Percentiles rank a stretch among this genome's conserved stretches.
phyloP scores from a whole-genome alignment of 495 filamentous ascomycete genomes.

The Astrothelium subdiscretum region DNA sequence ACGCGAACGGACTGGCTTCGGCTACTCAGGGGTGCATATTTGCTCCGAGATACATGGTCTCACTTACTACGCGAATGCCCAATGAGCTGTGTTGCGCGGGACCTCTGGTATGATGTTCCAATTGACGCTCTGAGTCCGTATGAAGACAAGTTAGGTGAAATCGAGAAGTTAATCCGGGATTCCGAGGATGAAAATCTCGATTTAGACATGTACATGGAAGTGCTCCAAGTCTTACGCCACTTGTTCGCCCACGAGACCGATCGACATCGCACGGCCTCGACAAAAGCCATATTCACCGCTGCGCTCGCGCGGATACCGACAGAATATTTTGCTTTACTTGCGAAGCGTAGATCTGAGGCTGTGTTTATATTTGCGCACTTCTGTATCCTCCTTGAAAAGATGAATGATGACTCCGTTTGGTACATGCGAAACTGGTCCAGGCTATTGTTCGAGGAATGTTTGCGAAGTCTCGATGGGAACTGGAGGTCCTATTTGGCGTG shows the following conservation, averaged over 20 bases:
- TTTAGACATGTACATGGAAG: background rate
- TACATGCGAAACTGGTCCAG: background rate
- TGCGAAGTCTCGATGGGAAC: background rate
- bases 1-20: background rate
- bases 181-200: background rate
- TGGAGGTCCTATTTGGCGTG: background rate
- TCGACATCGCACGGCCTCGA: background rate
- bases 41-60: background rate
- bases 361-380: background rate
- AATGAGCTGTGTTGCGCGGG: background rate
- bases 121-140: background rate
- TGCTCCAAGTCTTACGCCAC: background rate
- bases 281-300: background rate
- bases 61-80: background rate
- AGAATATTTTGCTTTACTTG: background rate
- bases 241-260: background rate
- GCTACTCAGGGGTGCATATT: background rate
- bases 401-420: slow-evolving; percentile 1
- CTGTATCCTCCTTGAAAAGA: background rate
- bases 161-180: background rate
- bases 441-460: background rate
- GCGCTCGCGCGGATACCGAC: background rate
- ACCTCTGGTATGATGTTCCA: background rate
- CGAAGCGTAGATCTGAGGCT: background rate
- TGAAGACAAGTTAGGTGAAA: background rate